Conservation (phyloP, 2,329 filamentous ascomycete genomes). For the Aspergillus transmontanensis region DNA sequence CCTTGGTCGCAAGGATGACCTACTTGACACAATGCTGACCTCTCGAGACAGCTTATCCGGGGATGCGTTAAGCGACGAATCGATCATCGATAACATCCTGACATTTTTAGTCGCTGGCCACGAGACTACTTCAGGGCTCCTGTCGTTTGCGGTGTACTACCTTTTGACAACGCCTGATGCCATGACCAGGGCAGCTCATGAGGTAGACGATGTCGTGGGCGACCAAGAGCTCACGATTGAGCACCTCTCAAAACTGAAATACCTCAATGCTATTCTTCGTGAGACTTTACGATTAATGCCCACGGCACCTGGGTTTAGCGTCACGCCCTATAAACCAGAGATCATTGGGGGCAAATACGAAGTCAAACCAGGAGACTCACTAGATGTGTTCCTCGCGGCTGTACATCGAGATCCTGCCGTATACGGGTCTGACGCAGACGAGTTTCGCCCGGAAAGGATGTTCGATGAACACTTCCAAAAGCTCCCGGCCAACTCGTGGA, state of each 20-base stretch:
- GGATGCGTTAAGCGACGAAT: conserved; percentile 61
- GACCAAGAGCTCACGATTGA: conserved; percentile 58
- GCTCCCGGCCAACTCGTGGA: conserved; percentile 62
- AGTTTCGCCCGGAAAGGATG: conserved; percentile 73
- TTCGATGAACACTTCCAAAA: conserved; percentile 67
- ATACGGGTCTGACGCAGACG: conserved; percentile 64
- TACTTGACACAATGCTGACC: conserved; percentile 70
- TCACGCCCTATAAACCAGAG: conserved; percentile 54
- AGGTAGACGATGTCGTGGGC: conserved; percentile 68
- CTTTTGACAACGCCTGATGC: conserved; percentile 64
- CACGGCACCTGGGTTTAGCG: conserved; percentile 45
- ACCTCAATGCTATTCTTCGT: conserved; percentile 56
- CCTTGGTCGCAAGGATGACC: conserved; percentile 57
- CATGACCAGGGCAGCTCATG: conserved; percentile 64
- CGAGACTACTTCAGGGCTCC: conserved; percentile 69
- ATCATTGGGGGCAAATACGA: conserved; percentile 62
- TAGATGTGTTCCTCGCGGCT: conserved; percentile 54
- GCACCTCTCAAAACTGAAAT: conserved; percentile 57
- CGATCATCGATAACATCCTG: conserved; percentile 69
- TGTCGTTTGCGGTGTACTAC: conserved; percentile 67
- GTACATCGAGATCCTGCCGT: conserved; percentile 65
- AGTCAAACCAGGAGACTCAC: conserved; percentile 54
- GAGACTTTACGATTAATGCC: conserved; percentile 65
- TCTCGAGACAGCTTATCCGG: conserved; percentile 69
- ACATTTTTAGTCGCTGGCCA: conserved; percentile 72